phyloP scores from a whole-genome alignment of 345 rosid genomes.

The Eucalyptus marginata region DNA sequence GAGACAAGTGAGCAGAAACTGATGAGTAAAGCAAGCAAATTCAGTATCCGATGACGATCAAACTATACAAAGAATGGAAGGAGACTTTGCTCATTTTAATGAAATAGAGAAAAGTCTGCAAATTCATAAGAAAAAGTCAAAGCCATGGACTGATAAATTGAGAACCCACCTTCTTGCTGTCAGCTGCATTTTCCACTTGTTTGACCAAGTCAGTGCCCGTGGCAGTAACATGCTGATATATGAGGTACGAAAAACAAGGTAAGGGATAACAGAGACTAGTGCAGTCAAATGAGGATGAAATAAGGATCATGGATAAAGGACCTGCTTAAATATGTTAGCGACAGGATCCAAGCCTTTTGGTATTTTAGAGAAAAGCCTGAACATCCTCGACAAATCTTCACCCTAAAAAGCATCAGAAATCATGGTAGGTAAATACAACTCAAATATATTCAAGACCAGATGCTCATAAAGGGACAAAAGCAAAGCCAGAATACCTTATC shows the following conservation, averaged over 20 bases:
- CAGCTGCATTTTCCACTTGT: constrained; percentile 80
- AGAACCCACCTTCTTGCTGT: constrained; percentile 26
- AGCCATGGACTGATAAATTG: neutral
- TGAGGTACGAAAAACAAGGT: neutral
- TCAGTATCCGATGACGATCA: neutral
- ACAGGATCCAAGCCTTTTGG: constrained; percentile 59
- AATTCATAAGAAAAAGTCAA: neutral
- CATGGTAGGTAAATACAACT: neutral
- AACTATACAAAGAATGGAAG: neutral
- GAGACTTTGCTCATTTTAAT: neutral
- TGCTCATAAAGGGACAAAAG: neutral
- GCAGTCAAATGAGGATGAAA: neutral
- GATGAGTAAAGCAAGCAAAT: neutral
- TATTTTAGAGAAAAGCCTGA: constrained; percentile 67
- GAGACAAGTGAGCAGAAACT: neutral
- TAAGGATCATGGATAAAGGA: neutral
- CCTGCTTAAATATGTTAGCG: constrained; percentile 78
- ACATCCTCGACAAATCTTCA: constrained; percentile 92
- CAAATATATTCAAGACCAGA: neutral
- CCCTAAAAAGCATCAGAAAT: constrained; percentile 18
- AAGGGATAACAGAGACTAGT: neutral
- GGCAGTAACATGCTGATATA: constrained; percentile 65
- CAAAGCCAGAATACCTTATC: constrained; percentile 40
- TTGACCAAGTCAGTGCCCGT: constrained; percentile 78
- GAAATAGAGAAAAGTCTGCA: neutral